Evolutionary conservation across 495 filamentous ascomycete genomes (phyloP), one percentile per base, ranked within the genome.

Genomic region (Aspergillus sclerotioniger): DNA sequence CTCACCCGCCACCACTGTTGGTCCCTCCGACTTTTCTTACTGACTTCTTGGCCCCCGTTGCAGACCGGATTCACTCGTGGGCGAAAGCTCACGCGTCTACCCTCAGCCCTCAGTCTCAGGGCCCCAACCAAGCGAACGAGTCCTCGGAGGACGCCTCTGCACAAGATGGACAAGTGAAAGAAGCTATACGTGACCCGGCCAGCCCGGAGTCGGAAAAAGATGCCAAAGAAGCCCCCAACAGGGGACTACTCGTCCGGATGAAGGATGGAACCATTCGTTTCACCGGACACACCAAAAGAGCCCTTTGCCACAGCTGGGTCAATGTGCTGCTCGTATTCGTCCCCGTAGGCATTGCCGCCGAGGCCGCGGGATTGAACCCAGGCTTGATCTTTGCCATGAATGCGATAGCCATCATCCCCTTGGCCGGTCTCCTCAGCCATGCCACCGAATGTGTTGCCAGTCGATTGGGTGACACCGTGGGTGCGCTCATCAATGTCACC

Each of bases 361-460:
- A 84, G 63, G 81, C 82, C 20, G 76, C 77, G 6, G 72, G 68
- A 5, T 62, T 82, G 54, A 72, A 67, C 54, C 73, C 80, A 8
- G 74, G 78, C 1, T 64, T 85, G 33, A 71, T 90, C 51, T 95
- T 94, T 70, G 85, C 85, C 37, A 82, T 92, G 77, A 94, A 95
- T 63, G 88, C 89, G 9, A 76, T 94, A 51, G 90, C 90, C 31
- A 91, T 95, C 69, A 83, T 94, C 48, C 90, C 90, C 0, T 74
- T 95, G 63, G 90, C 90, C 31, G 88, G 86, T n/a, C 69, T 95
- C 15, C 80, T 94, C 54, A 84, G 82, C 62, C 82, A 89, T 70
- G 90, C 90, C 16, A 95, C 90, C n/a, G 90, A 94, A 71, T 86
- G 81, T 60, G 86, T 93, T 44, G 90, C 90, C 31, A 79, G 79